Evolutionary conservation across 352 stramenopile species (phyloP).

Genomic region (Globisporangium acanthophoron): DNA sequence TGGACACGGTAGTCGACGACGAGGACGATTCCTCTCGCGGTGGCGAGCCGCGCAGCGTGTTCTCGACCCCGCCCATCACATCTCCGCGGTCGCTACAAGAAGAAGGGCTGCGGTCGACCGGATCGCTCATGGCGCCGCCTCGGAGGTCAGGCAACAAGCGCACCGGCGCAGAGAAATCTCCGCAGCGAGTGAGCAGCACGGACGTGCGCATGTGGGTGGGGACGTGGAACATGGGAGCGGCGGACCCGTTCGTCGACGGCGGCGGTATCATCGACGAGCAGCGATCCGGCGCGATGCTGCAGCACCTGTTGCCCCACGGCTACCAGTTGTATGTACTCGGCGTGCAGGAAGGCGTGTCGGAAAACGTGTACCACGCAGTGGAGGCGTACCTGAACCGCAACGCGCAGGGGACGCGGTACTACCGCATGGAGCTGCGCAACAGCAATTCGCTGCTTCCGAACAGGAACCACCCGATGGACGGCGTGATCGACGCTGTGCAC

Average conservation of each 20-base stretch:
- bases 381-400: conserved; percentile 77
- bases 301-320: conserved; percentile 66
- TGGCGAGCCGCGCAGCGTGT: conserved; percentile 4
- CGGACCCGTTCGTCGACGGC: conserved; percentile 72
- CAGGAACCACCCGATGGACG: conserved; percentile 59
- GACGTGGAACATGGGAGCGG: conserved; percentile 84
- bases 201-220: conserved; percentile 81
- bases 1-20: conserved; percentile 32
- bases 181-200: conserved; percentile 30
- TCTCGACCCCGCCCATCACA: conserved; percentile 25
- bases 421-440: conserved; percentile 73
- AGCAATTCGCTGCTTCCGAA: conserved; percentile 60
- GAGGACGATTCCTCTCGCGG: conserved; percentile 12
- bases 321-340: conserved; percentile 87
- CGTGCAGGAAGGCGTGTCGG: conserved; percentile 80
- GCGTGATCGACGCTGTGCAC: conserved; percentile 73
- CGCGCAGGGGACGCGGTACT: conserved; percentile 45
- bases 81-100: conserved; percentile 67
- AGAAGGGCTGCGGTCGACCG: conserved; percentile 35
- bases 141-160: conserved; percentile 5
- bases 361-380: conserved; percentile 81
- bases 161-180: neutral
- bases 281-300: conserved; percentile 60
- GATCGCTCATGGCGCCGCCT: conserved; percentile 26
- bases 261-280: conserved; percentile 73